Conservation (phyloP, 1,284 basidiomycete species). For the Omphalotus olearius region DNA sequence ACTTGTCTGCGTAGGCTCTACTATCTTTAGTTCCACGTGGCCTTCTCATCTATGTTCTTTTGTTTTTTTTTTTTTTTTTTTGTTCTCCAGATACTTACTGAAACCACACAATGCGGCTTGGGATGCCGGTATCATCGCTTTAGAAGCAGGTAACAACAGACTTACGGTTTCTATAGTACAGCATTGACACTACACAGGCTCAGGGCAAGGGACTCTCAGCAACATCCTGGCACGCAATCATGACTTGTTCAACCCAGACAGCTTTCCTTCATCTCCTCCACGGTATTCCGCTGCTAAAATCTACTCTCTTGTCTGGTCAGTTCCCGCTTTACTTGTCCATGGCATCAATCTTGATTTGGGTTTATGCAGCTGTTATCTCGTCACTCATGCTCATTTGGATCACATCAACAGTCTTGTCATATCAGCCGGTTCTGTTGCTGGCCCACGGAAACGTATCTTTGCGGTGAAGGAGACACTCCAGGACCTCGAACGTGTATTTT, state of each 20-base stretch:
- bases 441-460: constrained; percentile 60
- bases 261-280: constrained; percentile 22
- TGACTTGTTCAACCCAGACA: constrained; percentile 40
- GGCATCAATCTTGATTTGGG: not conserved
- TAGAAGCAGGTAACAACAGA: constrained; percentile 66
- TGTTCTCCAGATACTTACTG: constrained; percentile 56
- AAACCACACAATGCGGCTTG: constrained; percentile 55
- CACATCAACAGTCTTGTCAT: constrained; percentile 75
- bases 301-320: constrained; percentile 57
- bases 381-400: constrained; percentile 82
- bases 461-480: constrained; percentile 59
- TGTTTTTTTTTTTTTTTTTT: constrained; percentile 5
- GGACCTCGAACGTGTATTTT: constrained; percentile 71
- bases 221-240: constrained; percentile 49
- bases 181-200: constrained; percentile 38
- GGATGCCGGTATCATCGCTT: constrained; percentile 64
- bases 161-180: constrained; percentile 15
- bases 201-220: constrained; percentile 63
- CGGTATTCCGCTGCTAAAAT: constrained; percentile 40
- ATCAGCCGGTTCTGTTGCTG: constrained; percentile 67
- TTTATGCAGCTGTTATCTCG: constrained; percentile 60
- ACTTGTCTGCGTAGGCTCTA: constrained; percentile 62
- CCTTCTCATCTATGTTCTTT: constrained; percentile 10
- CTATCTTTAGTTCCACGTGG: constrained; percentile 12
- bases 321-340: constrained; percentile 4